These are phyloP conservation scores for Anisodus tanguticus DNA, from an alignment of 257 asterid genomes.

Conservation along the genomic window DNA sequence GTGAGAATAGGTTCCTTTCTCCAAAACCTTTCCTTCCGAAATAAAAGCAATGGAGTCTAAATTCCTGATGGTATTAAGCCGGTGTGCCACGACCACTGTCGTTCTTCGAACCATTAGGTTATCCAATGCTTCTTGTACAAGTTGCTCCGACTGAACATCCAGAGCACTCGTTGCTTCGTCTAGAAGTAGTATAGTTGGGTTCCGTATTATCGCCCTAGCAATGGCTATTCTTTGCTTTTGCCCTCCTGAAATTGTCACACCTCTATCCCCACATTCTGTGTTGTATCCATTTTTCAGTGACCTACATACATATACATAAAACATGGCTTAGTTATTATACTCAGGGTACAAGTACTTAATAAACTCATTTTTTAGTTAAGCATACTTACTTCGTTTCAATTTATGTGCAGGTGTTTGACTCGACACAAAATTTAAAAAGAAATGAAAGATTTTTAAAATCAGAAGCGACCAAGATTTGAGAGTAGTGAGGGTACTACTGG, in stretches of 20 bases:
- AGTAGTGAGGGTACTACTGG: too few relatives aligned
- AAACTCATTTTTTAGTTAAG: too few relatives aligned
- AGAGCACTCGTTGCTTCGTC: constrained; percentile 94
- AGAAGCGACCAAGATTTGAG: too few relatives aligned
- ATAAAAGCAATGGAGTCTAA: constrained; percentile 65
- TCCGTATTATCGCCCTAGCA: constrained; percentile 74
- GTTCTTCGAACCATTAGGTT: constrained; percentile 75
- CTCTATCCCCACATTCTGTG: constrained; percentile 84
- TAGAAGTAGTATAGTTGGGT: constrained; percentile 61
- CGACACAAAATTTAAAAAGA: too few relatives aligned
- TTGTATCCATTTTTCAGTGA: constrained; percentile 70
- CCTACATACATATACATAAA: constrained; percentile 37
- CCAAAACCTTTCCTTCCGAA: constrained; percentile 70
- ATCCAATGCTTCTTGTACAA: constrained; percentile 79
- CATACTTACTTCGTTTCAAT: too few relatives aligned
- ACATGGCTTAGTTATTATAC: neutral
- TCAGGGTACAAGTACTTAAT: neutral
- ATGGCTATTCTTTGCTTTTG: constrained; percentile 85
- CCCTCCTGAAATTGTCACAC: constrained; percentile 78
- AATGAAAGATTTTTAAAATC: too few relatives aligned
- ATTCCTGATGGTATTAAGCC: constrained; percentile 80
- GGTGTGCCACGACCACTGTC: constrained; percentile 76
- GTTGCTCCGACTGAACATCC: constrained; percentile 78
- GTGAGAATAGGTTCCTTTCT: constrained; percentile 60
- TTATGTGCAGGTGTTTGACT: too few relatives aligned